A percentile compares a stretch with the other conserved stretches of the same genome.
These are phyloP conservation scores for Ceratocystis albifundus DNA, from an alignment of 2,329 filamentous ascomycete genomes.

Conservation along the genomic window DNA sequence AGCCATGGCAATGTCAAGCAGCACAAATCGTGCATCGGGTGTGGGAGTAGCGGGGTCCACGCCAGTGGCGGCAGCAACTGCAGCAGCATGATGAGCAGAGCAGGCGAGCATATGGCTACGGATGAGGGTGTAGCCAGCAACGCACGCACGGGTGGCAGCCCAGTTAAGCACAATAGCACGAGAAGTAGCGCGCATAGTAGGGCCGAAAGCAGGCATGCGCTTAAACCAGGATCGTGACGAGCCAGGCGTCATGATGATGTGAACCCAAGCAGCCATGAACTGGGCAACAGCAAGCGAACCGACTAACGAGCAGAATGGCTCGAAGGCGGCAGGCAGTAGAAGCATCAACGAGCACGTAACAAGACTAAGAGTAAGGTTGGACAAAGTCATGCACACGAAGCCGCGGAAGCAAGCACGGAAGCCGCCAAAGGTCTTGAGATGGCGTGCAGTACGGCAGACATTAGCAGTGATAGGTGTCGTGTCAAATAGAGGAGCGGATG, in stretches of 20 bases:
- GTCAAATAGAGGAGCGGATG: conserved; percentile 28
- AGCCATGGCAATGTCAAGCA: conserved; percentile 32
- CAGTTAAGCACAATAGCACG: conserved; percentile 54
- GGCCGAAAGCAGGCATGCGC: conserved; percentile 55
- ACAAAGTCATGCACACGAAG: conserved; percentile 39
- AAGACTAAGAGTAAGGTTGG: conserved; percentile 36
- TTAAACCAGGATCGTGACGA: conserved; percentile 52
- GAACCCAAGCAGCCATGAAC: conserved; percentile 65
- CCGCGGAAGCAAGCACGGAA: conserved; percentile 57
- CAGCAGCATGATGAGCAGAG: conserved; percentile 31
- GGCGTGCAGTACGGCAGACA: conserved; percentile 40
- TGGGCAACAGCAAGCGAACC: conserved; percentile 48
- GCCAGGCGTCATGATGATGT: conserved; percentile 67
- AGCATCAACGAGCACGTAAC: conserved; percentile 27
- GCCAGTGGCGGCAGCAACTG: conserved; percentile 28
- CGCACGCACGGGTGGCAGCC: conserved; percentile 42
- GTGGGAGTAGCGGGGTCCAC: conserved; percentile 24
- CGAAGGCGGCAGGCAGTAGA: conserved; percentile 26
- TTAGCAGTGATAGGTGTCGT: conserved; percentile 39
- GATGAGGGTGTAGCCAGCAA: conserved; percentile 36
- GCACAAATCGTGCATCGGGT: conserved; percentile 27
- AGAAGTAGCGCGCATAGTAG: conserved; percentile 56
- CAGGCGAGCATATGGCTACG: conserved; percentile 32
- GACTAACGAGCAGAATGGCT: conserved; percentile 38
- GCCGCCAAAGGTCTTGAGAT: conserved; percentile 53